phyloP scores from a whole-genome alignment of 192 early-diverging fungal genomes.

The Coemansia sp. region DNA sequence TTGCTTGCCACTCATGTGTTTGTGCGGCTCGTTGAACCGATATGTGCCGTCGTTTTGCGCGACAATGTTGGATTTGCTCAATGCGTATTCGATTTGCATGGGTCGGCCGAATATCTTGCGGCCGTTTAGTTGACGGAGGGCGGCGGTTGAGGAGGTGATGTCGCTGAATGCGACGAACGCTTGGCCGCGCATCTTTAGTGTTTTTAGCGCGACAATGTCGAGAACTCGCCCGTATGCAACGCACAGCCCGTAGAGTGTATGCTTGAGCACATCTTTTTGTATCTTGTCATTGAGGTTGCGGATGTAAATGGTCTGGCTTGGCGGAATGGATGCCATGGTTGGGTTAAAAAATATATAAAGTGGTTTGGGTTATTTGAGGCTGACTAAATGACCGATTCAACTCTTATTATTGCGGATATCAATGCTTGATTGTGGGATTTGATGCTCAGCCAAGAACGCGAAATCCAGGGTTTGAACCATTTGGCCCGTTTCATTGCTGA shows the following conservation, averaged over 20 bases:
- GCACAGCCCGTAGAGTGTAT: slow-evolving; percentile 90
- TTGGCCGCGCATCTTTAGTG: slow-evolving; percentile 84
- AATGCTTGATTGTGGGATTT: background rate
- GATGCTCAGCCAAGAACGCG: slow-evolving; percentile 7
- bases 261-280: slow-evolving; percentile 70
- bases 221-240: slow-evolving; percentile 82
- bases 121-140: slow-evolving; percentile 84
- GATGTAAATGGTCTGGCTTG: slow-evolving; percentile 75
- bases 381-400: no score
- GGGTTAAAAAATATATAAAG: background rate
- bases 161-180: slow-evolving; percentile 90
- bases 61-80: slow-evolving; percentile 44
- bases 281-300: slow-evolving; percentile 84
- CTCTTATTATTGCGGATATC: no score
- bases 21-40: slow-evolving; percentile 28
- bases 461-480: background rate
- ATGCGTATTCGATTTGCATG: slow-evolving; percentile 54
- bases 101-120: slow-evolving; percentile 80
- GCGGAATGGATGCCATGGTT: slow-evolving; percentile 53
- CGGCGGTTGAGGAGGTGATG: slow-evolving; percentile 80
- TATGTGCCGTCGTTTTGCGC: slow-evolving; percentile 40
- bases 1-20: slow-evolving; percentile 39
- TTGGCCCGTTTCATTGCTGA: background rate
- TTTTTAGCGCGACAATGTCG: slow-evolving; percentile 84
- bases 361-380: no score